Evolutionary conservation across 768 basidiomycete genomes (phyloP).

Genomic region (Leucosporidium creatinivorum): DNA sequence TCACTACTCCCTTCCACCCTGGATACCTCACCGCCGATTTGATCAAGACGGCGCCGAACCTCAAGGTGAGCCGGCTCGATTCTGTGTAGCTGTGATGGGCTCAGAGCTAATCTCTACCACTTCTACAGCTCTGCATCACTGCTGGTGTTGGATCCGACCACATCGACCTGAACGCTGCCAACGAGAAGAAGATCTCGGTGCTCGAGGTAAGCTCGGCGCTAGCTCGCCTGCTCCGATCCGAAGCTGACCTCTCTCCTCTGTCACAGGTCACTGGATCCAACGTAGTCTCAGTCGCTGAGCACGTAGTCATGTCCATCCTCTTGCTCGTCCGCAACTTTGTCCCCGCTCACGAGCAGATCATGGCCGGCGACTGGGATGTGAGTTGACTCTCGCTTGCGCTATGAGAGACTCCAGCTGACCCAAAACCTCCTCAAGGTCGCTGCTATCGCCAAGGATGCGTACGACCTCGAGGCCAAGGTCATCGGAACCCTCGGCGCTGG

Average conservation of each 20-base stretch:
- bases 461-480: slow-evolving; percentile 82
- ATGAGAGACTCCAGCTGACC: not conserved
- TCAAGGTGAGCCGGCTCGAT: slow-evolving; percentile 60
- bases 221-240: slow-evolving; percentile 32
- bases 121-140: slow-evolving; percentile 4
- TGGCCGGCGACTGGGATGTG: slow-evolving; percentile 69
- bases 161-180: slow-evolving; percentile 81
- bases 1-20: slow-evolving; percentile 39
- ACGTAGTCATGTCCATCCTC: slow-evolving; percentile 84
- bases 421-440: slow-evolving; percentile 12
- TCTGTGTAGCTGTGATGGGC: not conserved
- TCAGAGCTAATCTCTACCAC: not conserved
- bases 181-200: slow-evolving; percentile 69
- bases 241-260: slow-evolving; percentile 68
- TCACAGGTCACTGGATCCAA: slow-evolving; percentile 48
- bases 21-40: slow-evolving; percentile 35
- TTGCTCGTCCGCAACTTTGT: slow-evolving; percentile 78
- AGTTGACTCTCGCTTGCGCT: slow-evolving; percentile 52
- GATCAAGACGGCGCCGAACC: slow-evolving; percentile 62
- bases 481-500: slow-evolving; percentile 78
- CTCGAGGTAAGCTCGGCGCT: slow-evolving; percentile 57
- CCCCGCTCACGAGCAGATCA: slow-evolving; percentile 76
- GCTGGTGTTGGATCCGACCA: slow-evolving; percentile 62
- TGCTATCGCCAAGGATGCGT: slow-evolving; percentile 55
- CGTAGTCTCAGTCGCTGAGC: slow-evolving; percentile 62